A percentile compares a stretch with the other conserved stretches of the same genome.
These are phyloP conservation scores for Golovinomyces cichoracearum DNA, from an alignment of 2,329 filamentous ascomycete genomes.

Conservation along the genomic window DNA sequence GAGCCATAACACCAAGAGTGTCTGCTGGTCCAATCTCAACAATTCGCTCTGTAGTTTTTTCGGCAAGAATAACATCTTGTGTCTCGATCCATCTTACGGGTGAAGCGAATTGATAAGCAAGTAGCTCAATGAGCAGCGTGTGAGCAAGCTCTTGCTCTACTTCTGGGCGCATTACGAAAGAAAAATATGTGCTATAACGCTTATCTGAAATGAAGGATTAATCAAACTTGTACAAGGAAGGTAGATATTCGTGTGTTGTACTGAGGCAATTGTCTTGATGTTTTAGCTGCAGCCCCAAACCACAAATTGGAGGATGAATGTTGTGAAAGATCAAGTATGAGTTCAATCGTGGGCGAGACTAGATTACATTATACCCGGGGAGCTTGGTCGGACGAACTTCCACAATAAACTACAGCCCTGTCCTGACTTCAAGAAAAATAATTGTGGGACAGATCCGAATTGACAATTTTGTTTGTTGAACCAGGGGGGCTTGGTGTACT, in stretches of 20 bases:
- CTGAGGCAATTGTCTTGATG: too few relatives aligned
- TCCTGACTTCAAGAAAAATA: not conserved
- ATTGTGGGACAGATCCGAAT: not conserved
- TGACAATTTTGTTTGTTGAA: not conserved
- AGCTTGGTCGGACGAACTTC: too few relatives aligned
- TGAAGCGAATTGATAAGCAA: slow-evolving; percentile 97
- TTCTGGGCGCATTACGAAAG: slow-evolving; percentile 60
- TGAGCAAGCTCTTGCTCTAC: slow-evolving; percentile 97
- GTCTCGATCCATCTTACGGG: slow-evolving; percentile 99
- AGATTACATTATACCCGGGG: too few relatives aligned
- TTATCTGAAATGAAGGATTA: too few relatives aligned
- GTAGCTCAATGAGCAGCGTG: slow-evolving; percentile 90
- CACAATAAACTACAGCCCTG: not conserved
- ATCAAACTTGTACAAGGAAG: too few relatives aligned
- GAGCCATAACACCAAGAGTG: slow-evolving; percentile 92
- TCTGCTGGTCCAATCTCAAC: slow-evolving; percentile 94
- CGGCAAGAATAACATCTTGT: slow-evolving; percentile 94
- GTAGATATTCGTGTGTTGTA: too few relatives aligned
- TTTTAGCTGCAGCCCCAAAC: too few relatives aligned
- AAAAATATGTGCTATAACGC: too few relatives aligned
- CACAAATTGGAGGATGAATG: too few relatives aligned
- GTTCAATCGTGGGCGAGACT: too few relatives aligned
- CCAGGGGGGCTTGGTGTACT: not conserved
- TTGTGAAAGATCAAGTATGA: too few relatives aligned
- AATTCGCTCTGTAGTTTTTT: slow-evolving; percentile 87